These are phyloP conservation scores for Hypomyces perniciosus DNA, from an alignment of 2,329 filamentous ascomycete genomes.

Conservation along the genomic window DNA sequence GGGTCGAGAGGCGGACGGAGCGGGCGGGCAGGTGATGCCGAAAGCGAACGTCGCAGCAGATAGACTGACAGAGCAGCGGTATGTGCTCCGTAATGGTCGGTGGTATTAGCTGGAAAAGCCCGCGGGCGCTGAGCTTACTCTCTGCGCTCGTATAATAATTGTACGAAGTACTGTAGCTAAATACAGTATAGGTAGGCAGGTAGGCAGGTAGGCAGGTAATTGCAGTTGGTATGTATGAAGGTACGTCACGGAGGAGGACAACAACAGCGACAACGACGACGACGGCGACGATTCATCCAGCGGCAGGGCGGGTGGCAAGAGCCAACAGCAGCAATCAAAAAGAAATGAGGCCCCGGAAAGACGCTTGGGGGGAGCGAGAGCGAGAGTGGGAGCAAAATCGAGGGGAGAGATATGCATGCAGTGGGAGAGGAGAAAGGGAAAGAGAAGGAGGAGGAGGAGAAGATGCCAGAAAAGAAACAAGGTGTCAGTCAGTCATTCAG, in stretches of 20 bases:
- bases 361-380: neutral
- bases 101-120: neutral
- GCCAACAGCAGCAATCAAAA: too few relatives aligned
- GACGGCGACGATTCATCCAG: too few relatives aligned
- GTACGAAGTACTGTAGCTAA: too few relatives aligned
- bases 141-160: too few relatives aligned
- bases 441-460: neutral
- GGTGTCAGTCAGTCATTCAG: neutral
- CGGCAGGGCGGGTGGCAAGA: too few relatives aligned
- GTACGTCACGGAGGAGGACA: too few relatives aligned
- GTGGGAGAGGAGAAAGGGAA: neutral
- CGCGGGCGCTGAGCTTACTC: too few relatives aligned
- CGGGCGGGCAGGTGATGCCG: neutral
- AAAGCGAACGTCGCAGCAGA: neutral
- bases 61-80: neutral
- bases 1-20: slow-evolving; percentile 1
- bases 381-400: neutral
- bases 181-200: too few relatives aligned
- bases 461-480: neutral
- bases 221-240: too few relatives aligned
- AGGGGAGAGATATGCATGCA: neutral
- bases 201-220: too few relatives aligned
- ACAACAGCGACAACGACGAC: too few relatives aligned
- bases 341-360: too few relatives aligned
- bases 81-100: neutral